phyloP scores from a whole-genome alignment of 306 rosid genomes.

The Oemleria cerasiformis region DNA sequence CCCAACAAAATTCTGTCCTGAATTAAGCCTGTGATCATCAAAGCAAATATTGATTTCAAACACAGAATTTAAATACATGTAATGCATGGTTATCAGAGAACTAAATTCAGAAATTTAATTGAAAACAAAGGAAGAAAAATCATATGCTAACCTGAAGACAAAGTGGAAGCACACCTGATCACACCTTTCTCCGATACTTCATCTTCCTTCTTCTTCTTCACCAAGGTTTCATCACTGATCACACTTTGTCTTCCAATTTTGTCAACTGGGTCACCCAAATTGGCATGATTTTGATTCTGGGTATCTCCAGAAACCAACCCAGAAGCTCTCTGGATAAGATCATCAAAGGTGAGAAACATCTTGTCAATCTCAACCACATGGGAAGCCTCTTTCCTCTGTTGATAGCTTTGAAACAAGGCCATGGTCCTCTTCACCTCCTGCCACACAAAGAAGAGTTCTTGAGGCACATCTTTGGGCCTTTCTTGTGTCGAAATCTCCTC shows the following conservation, averaged over 20 bases:
- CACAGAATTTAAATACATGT: too few species aligned
- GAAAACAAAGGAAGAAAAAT: not conserved
- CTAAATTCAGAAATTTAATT: not conserved
- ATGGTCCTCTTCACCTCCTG: constrained; percentile 53
- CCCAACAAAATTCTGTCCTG: not conserved
- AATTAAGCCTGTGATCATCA: not conserved
- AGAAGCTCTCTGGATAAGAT: constrained; percentile 76
- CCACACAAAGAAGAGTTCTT: constrained; percentile 57
- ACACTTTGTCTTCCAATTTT: constrained; percentile 20
- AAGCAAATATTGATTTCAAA: not conserved
- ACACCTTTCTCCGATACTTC: constrained; percentile 29
- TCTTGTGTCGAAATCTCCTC: constrained; percentile 49
- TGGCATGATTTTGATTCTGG: constrained; percentile 18
- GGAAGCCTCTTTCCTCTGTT: constrained; percentile 63
- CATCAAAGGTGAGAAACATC: constrained; percentile 57
- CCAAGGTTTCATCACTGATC: constrained; percentile 37
- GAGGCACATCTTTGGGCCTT: constrained; percentile 41
- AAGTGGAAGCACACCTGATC: constrained; percentile 36
- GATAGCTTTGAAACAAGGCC: constrained; percentile 53
- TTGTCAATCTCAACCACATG: constrained; percentile 54
- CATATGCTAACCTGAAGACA: constrained; percentile 49
- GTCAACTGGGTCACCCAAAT: constrained; percentile 29
- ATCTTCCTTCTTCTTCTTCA: constrained; percentile 26
- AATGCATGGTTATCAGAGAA: not conserved
- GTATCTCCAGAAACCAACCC: constrained; percentile 55